Percentiles rank a stretch among this genome's conserved stretches.
These are phyloP conservation scores for Diaporthe batatas DNA, from an alignment of 2,329 filamentous ascomycete genomes.

Conservation along the genomic window DNA sequence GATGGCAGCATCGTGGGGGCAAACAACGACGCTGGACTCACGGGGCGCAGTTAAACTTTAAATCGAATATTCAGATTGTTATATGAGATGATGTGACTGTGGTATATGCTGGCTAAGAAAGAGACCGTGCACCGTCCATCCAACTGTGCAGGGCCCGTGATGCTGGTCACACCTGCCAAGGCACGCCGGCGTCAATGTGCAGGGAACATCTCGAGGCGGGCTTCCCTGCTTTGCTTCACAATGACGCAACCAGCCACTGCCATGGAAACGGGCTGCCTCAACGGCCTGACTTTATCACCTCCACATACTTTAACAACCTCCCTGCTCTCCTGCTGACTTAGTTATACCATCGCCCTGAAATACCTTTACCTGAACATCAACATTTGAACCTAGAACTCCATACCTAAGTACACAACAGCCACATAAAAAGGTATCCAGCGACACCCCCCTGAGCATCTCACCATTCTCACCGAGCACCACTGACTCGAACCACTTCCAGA, in stretches of 20 bases:
- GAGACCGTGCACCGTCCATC: not conserved
- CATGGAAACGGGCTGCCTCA: slow-evolving; percentile 23
- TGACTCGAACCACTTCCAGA: not conserved
- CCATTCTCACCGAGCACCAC: not conserved
- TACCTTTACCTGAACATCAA: not conserved
- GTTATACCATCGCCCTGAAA: too few species aligned
- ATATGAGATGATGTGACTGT: not conserved
- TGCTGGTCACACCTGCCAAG: slow-evolving; percentile 32
- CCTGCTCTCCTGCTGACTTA: not conserved
- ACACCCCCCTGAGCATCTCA: not conserved
- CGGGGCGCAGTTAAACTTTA: not conserved
- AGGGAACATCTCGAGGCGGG: slow-evolving; percentile 17
- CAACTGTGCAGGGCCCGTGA: not conserved
- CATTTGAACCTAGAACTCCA: not conserved
- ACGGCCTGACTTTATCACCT: not conserved
- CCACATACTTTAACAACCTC: not conserved
- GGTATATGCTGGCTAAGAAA: not conserved
- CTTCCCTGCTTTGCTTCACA: slow-evolving; percentile 29
- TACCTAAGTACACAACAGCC: not conserved
- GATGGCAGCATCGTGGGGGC: not conserved
- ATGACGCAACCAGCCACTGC: slow-evolving; percentile 32
- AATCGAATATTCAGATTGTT: too few species aligned
- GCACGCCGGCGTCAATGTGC: slow-evolving; percentile 10
- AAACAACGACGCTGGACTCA: not conserved
- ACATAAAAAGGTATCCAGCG: not conserved